These are phyloP conservation scores for Neocallimastix lanati DNA, from an alignment of 192 early-diverging fungal species.

Conservation along the genomic window DNA sequence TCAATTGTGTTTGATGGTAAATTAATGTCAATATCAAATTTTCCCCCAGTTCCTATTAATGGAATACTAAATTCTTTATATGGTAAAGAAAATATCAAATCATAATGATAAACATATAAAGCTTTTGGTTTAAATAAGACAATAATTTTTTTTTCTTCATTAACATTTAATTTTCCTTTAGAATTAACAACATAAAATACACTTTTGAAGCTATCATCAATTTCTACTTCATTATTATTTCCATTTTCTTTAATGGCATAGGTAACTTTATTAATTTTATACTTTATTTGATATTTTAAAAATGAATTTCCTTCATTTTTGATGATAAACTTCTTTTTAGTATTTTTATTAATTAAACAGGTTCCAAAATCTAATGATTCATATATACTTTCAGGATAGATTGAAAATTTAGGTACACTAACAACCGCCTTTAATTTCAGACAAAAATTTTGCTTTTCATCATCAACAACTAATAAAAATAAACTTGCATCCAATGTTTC, in stretches of 20 bases:
- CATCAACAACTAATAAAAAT: not conserved
- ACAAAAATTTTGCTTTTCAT: not conserved
- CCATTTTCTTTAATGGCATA: not conserved
- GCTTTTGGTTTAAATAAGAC: slow-evolving; percentile 22
- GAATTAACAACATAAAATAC: slow-evolving; percentile 14
- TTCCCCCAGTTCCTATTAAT: slow-evolving; percentile 25
- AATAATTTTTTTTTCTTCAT: slow-evolving; percentile 13
- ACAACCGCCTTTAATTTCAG: not conserved
- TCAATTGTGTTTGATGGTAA: slow-evolving; percentile 23
- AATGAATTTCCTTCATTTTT: slow-evolving; percentile 36
- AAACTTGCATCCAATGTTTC: not conserved
- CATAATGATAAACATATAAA: slow-evolving; percentile 25
- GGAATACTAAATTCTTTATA: slow-evolving; percentile 16
- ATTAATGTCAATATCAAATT: slow-evolving; percentile 18
- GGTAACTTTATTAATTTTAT: slow-evolving; percentile 3
- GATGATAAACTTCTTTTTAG: slow-evolving; percentile 21
- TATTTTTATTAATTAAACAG: not conserved
- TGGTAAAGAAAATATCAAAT: slow-evolving; percentile 22
- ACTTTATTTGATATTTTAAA: slow-evolving; percentile 13
- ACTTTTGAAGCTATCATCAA: slow-evolving; percentile 1
- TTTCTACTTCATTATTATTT: not conserved
- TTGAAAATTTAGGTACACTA: not conserved
- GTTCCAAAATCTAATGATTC: not conserved
- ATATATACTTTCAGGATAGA: not conserved
- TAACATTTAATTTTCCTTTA: slow-evolving; percentile 16